Conservation (phyloP, 495 filamentous ascomycete genomes). For the Friedmanniomyces endolithicus region DNA sequence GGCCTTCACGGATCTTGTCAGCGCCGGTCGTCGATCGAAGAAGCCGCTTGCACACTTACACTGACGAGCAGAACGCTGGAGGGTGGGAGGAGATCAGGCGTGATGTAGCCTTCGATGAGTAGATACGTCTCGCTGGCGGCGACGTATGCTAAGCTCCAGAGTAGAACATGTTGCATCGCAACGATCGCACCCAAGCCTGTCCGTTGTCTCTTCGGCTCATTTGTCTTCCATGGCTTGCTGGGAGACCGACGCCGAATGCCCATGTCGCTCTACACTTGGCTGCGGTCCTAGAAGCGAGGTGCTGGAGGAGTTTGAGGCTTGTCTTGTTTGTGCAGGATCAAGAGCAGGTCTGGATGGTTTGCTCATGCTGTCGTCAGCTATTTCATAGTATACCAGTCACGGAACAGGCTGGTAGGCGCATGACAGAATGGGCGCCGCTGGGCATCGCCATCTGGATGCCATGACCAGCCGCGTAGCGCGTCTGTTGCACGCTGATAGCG, state of each 20-base stretch:
- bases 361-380: background rate
- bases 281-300: background rate
- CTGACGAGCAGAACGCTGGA: background rate
- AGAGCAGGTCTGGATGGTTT: background rate
- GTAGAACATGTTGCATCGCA: background rate
- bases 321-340: background rate
- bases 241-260: background rate
- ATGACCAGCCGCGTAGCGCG: constrained; percentile 3
- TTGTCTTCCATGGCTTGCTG: background rate
- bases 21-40: background rate
- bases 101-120: background rate
- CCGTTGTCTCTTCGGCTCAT: background rate
- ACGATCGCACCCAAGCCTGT: background rate
- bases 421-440: background rate
- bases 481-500: background rate
- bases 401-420: background rate
- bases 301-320: background rate
- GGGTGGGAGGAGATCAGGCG: background rate
- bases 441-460: background rate
- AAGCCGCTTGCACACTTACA: background rate
- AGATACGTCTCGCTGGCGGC: constrained; percentile 1
- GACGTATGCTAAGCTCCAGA: constrained; percentile 1
- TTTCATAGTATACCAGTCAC: background rate
- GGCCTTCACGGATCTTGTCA: background rate
- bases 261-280: background rate